Evolutionary conservation across 1,284 basidiomycete species (phyloP), one percentile per base, ranked within the genome.

Genomic region (Hemileia vastatrix): DNA sequence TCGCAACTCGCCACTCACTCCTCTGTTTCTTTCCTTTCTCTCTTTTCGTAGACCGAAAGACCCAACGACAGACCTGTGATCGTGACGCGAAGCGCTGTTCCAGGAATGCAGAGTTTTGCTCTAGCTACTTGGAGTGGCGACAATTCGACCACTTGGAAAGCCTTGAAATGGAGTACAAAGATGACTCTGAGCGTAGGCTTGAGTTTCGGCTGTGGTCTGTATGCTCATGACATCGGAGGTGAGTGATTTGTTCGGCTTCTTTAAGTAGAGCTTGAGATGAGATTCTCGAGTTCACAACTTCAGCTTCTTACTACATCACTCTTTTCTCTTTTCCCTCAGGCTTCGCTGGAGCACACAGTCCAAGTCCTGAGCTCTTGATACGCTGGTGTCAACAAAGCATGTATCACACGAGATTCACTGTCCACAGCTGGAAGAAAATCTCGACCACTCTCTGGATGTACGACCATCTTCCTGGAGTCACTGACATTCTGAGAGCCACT

Each of bases 361-460:
- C 67, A 13, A 63, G 53, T 36, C 32, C 67, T 11, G 67, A 67
- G 53, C 54, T 67, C 6, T 33, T 67, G 2, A 54, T 67, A 6
- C 36, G 67, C 2, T 67, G 67, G 67, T 67, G 67, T 52, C 67
- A 67, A 45, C 66, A 66, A 44, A 49, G 66, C 9, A 52, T 53
- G 1, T 68, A 52, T 54, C 66, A 68, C 47, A 64, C 67, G 4
- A 19, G 67, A 6, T 67, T 67, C 52, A 67, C 67, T 8, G 64
- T 67, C 33, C 67, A 67, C 49, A 55, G 50, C 13, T 67, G 67
- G 67, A 67, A 67, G 24, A 40, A 63, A 31, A 47, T 68, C 9
- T 68, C 67, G 15, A 67, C 67, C 11, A 67, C 67, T 19, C 48
- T 67, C 8, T 67, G 64, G 64, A 67, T 67, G 67, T 67, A 68